phyloP scores from a whole-genome alignment of 2,329 filamentous ascomycete genomes.

The Diplocarpon rosae region DNA sequence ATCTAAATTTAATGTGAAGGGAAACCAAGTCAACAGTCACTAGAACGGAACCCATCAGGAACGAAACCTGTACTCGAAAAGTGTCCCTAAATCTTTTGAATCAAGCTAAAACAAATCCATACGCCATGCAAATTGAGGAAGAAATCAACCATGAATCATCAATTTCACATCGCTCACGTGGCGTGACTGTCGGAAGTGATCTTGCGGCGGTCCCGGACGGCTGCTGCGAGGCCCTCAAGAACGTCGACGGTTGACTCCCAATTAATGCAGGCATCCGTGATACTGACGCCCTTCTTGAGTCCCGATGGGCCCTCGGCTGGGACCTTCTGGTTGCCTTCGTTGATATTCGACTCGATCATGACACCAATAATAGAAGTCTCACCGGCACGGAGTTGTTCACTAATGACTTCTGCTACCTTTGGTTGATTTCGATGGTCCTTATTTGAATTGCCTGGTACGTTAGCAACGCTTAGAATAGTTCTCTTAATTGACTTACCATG shows the following conservation, averaged over 20 bases:
- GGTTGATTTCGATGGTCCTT: conserved; percentile 98
- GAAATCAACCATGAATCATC: not conserved
- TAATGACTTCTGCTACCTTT: conserved; percentile 72
- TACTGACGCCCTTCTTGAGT: conserved; percentile 82
- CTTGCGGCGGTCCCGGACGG: conserved; percentile 62
- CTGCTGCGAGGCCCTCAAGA: conserved; percentile 75
- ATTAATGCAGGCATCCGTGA: conserved; percentile 92
- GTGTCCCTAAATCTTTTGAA: conserved; percentile 3
- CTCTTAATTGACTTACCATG: conserved; percentile 51
- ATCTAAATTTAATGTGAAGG: too few relatives aligned
- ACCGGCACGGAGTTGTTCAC: conserved; percentile 76
- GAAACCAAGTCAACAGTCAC: too few relatives aligned
- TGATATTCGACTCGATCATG: conserved; percentile 98
- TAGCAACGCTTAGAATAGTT: not conserved
- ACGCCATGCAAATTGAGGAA: conserved; percentile 11
- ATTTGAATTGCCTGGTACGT: conserved; percentile 68
- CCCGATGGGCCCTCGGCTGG: conserved; percentile 67
- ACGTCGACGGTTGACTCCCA: conserved; percentile 79
- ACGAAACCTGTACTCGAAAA: not conserved
- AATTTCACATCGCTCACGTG: not conserved
- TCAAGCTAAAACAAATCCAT: conserved; percentile 6
- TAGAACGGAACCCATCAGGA: not conserved
- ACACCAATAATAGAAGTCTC: conserved; percentile 86
- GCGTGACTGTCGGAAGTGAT: not conserved
- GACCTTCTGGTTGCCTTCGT: conserved; percentile 83